Conservation (phyloP, 2,329 filamentous ascomycete species). For the Aspergillus alliaceus region DNA sequence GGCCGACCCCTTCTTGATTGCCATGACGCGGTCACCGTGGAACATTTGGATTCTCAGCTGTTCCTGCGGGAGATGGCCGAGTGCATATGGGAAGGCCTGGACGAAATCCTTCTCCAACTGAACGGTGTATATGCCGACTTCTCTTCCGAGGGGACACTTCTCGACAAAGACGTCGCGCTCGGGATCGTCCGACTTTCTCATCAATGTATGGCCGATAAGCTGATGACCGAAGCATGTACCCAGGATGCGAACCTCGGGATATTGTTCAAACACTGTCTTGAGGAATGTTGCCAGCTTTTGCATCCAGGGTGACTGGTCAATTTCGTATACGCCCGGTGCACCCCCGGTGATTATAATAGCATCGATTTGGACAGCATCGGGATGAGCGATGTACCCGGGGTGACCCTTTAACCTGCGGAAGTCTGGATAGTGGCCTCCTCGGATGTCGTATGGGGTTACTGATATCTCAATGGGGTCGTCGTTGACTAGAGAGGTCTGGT, state of each 20-base stretch:
- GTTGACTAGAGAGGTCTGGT: conserved; percentile 14
- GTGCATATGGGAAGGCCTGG: conserved; percentile 15
- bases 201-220: conserved; percentile 22
- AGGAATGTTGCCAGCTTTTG: conserved; percentile 22
- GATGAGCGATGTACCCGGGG: neutral
- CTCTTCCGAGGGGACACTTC: conserved; percentile 22
- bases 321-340: conserved; percentile 21
- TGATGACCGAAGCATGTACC: conserved; percentile 38
- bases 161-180: conserved; percentile 20
- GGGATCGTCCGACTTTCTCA: neutral
- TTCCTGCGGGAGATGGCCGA: neutral
- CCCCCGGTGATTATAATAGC: conserved; percentile 33
- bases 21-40: conserved; percentile 31
- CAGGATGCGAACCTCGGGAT: conserved; percentile 31
- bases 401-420: conserved; percentile 3
- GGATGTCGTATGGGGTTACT: conserved; percentile 26
- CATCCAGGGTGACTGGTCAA: conserved; percentile 27
- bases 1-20: conserved; percentile 3
- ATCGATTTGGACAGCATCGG: conserved; percentile 18
- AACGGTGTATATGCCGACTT: conserved; percentile 32
- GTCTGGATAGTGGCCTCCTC: conserved; percentile 27
- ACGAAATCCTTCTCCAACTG: conserved; percentile 21
- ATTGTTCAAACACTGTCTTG: conserved; percentile 22
- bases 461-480: conserved; percentile 15
- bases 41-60: conserved; percentile 31